Evolutionary conservation across 345 rosid species (phyloP).

Genomic region (Dimocarpus longan): DNA sequence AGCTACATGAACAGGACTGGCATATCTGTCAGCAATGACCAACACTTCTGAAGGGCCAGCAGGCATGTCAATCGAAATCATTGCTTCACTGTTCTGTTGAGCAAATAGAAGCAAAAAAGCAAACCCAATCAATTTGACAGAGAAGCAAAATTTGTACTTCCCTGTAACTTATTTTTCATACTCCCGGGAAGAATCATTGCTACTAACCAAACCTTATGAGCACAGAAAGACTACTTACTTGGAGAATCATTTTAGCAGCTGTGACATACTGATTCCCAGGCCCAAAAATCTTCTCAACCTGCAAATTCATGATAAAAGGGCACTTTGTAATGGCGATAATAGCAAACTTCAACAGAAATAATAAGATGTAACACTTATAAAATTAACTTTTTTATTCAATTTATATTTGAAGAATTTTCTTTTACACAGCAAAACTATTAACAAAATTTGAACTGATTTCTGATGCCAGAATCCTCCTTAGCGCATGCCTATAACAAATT

Average conservation of each 20-base stretch:
- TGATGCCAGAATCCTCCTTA: not conserved
- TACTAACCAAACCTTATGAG: slow-evolving; percentile 19
- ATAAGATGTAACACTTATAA: not conserved
- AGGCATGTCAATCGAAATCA: slow-evolving; percentile 99
- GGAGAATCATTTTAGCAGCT: slow-evolving; percentile 96
- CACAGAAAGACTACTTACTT: slow-evolving; percentile 44
- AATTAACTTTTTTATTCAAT: not conserved
- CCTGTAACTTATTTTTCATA: not conserved
- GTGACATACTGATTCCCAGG: slow-evolving; percentile 98
- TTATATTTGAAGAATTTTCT: not conserved
- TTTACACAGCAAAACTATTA: not conserved
- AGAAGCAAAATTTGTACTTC: not conserved
- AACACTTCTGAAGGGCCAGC: slow-evolving; percentile 98
- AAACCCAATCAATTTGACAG: slow-evolving; percentile 2
- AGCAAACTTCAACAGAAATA: not conserved
- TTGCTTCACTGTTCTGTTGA: slow-evolving; percentile 92
- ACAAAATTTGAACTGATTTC: not conserved
- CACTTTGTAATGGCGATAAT: not conserved
- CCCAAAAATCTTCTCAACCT: slow-evolving; percentile 94
- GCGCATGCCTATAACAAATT: not conserved
- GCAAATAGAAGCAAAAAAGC: slow-evolving; percentile 3
- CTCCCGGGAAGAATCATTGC: not conserved
- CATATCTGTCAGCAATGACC: slow-evolving; percentile 84
- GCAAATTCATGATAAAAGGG: slow-evolving; percentile 18
- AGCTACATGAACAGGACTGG: slow-evolving; percentile 88